Base-by-base conservation (phyloP, 2,329 filamentous ascomycete genomes). In the Epichloe amarillans region DNA sequence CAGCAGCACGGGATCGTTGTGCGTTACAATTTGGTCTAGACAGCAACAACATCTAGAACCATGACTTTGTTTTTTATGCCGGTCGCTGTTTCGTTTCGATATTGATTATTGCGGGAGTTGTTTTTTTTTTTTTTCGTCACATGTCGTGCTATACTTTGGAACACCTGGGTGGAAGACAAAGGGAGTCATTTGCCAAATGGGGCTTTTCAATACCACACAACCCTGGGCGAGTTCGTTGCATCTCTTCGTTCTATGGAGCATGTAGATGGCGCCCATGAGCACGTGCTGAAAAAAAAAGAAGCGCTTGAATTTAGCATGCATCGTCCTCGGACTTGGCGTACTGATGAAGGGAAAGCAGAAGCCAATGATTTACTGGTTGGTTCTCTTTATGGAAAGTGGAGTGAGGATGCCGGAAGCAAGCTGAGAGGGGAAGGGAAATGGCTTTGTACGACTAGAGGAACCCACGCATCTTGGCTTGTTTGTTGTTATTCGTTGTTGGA, bases 281-380 rank as follows among this genome's bases (percentile, higher is more conserved):
- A 51, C 56, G 54, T 56, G 61, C 59, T 60, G 61, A 21, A 60
- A 71, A 71, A 21, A 60, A 71, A 71, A 70, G 71, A 70, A 45
- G 63, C 62, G 60, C 64, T 59, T 66, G 65, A 55, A 60, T 65
- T 57, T 62, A 66, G 61, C 65, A 64, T 68, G 63, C 68, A 70
- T 70, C 64, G 64, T 64, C 63, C 64, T 64, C 64, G 66, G 64
- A 60, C 56, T 56, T 56, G 63, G 54, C 48, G 48, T 45, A 30
- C 35, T 45, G 48, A 50, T 46, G 48, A 36, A 23, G 33, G 37
- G 41, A 26, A 45, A 30, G 40, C 35, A 17, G 41, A 45, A 17
- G 48, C 10, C 12, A 38, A 39, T 46, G 48, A 40, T 44, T 40
- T 44, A 49, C 26, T 50, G 33, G 4, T 39, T 50, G 33, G 4